Evolutionary conservation across 208 protist genomes (phyloP).

Genomic region (Leishmania braziliensis): DNA sequence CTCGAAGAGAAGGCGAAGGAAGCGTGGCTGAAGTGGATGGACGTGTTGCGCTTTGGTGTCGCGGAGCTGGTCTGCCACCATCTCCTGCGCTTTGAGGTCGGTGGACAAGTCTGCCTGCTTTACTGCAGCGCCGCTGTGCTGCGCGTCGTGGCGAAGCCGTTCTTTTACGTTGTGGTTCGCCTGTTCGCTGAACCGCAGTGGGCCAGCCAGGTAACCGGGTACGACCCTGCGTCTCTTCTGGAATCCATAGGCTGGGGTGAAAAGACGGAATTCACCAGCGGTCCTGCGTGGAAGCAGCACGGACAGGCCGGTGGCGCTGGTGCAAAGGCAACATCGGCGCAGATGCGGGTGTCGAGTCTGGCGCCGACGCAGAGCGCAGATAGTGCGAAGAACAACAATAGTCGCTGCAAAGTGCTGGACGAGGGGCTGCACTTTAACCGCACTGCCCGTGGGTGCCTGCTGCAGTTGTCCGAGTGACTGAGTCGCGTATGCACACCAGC

Average conservation of each 20-base stretch:
- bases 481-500: background rate
- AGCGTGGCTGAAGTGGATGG: slow-evolving; percentile 16
- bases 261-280: background rate
- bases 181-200: background rate
- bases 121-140: slow-evolving; percentile 22
- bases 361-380: background rate
- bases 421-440: slow-evolving; percentile 55
- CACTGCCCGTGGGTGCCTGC: slow-evolving; percentile 37
- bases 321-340: slow-evolving; percentile 7
- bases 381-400: slow-evolving; percentile 21
- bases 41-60: slow-evolving; percentile 12
- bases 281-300: slow-evolving; percentile 24
- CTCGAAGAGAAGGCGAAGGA: background rate
- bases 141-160: slow-evolving; percentile 13
- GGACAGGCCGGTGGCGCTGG: background rate
- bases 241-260: background rate
- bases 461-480: slow-evolving; percentile 13
- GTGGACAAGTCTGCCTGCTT: slow-evolving; percentile 16
- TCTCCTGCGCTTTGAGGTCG: slow-evolving; percentile 1
- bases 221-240: background rate
- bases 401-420: slow-evolving; percentile 30
- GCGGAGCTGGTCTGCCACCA: background rate
- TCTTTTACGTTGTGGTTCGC: slow-evolving; percentile 7
- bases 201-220: slow-evolving; percentile 13
- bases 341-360: slow-evolving; percentile 13